Base-by-base conservation (phyloP, 2,329 filamentous ascomycete genomes). In the Diaporthe sp. region DNA sequence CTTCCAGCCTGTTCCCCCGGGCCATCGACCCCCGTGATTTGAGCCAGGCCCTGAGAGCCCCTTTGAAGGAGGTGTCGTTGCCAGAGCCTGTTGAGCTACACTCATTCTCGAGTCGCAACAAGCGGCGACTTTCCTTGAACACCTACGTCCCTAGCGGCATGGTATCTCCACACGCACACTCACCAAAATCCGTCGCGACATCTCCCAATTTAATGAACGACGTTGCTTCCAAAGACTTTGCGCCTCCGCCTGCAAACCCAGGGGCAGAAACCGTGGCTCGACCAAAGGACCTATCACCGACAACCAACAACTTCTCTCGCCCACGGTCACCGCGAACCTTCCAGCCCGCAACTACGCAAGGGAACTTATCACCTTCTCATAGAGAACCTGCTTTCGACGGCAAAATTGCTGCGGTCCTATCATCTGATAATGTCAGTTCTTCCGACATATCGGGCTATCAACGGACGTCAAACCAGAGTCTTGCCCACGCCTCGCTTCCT, bases 71-170 rank as follows among this genome's bases (percentile, higher is more conserved):
- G 46, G 8, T 42, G 8, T 19, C 53, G 13, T 44, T 57, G 22
- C 25, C 34, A 25, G 55, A 55, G 9, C 9, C 39, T 25, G 34
- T 9, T 4, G 44, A 65, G n/a, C 31, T 25, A 22, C 42, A 19
- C 10, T 59, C 51, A 31, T 28, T 62, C 28, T 53, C 68, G n/a
- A 75, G 44, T 25, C 74, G 62, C 31, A 75, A 75, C 31, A 73
- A 73, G 25, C 37, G 49, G 37, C 34, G 73, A 15, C 37, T 67
- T 2, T 75, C 73, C 0, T 51, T 75, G 1, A 73, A 76, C 22
- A 71, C 75, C 15, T 75, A 76, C 19, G 25, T 59, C 7, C 75
- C 75, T 22, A 75, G 46, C n/a, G 69, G 75, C 10, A 65, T 76
- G 37, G 42, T 49, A 25, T 61, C 73, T 17, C 55, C 69, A 10